Conservation (phyloP, 768 basidiomycete genomes). For the Mycena amicta region DNA sequence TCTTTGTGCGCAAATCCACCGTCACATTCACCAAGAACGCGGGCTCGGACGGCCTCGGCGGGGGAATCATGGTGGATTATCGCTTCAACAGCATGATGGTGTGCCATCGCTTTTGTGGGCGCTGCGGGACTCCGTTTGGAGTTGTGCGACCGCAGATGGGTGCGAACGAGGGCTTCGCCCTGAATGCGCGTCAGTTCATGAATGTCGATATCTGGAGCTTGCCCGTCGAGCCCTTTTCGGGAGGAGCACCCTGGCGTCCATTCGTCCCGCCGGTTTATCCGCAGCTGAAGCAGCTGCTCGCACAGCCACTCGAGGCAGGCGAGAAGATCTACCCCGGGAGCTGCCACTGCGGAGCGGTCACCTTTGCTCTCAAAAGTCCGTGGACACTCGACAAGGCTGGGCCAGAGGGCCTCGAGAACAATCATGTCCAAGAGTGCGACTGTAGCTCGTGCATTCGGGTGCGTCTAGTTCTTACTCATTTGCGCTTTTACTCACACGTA, state of each 20-base stretch:
- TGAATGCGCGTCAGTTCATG: conserved; percentile 18
- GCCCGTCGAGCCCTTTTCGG: neutral
- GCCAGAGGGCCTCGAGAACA: conserved; percentile 16
- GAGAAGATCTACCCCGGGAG: conserved; percentile 23
- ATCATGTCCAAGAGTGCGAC: conserved; percentile 14
- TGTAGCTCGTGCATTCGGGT: conserved; percentile 23
- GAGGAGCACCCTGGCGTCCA: neutral
- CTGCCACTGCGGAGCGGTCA: conserved; percentile 24
- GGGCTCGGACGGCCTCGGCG: conserved; percentile 20
- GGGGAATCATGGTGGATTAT: conserved; percentile 14
- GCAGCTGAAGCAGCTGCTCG: conserved; percentile 2
- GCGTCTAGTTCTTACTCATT: neutral
- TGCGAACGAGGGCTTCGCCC: conserved; percentile 3
- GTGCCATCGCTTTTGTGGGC: conserved; percentile 19
- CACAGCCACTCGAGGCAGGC: conserved; percentile 10
- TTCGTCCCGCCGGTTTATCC: conserved; percentile 13
- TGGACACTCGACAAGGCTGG: conserved; percentile 16
- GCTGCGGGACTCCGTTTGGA: conserved; percentile 18
- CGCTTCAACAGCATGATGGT: conserved; percentile 10
- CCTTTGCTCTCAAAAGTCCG: conserved; percentile 18
- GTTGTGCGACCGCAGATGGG: conserved; percentile 7
- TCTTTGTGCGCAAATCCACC: conserved; percentile 12
- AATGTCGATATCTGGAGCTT: conserved; percentile 19
- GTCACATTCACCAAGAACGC: conserved; percentile 17
- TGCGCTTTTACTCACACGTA: neutral